Percentiles rank a stretch among this genome's conserved stretches.
phyloP scores from a whole-genome alignment of 2,329 filamentous ascomycete genomes.

The Grosmannia serpens region DNA sequence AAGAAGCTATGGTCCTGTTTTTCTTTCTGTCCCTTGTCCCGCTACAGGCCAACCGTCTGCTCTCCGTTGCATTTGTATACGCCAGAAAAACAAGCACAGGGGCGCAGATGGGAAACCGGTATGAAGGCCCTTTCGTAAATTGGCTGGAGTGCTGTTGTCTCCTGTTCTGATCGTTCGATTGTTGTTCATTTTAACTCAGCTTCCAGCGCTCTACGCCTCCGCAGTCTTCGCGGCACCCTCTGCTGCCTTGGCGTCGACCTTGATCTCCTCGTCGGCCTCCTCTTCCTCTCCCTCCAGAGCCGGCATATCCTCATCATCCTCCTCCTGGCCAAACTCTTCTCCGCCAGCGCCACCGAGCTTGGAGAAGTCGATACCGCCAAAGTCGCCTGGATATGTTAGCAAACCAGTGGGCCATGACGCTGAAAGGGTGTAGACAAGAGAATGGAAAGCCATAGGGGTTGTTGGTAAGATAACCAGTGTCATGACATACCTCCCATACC shows the following conservation, averaged over 20 bases:
- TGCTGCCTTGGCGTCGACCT: conserved; percentile 16
- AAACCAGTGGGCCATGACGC: background rate
- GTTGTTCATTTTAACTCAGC: background rate
- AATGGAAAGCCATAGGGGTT: too few relatives aligned
- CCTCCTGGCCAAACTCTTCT: conserved; percentile 26
- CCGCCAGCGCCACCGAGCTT: conserved; percentile 61
- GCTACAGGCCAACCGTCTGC: background rate
- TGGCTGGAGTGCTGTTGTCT: background rate
- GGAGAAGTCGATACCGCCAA: conserved; percentile 86
- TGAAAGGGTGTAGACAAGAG: background rate
- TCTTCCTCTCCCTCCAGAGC: conserved; percentile 50
- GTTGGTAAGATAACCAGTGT: background rate
- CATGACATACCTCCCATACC: conserved; percentile 12
- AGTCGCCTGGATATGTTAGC: conserved; percentile 37
- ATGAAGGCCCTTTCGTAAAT: background rate
- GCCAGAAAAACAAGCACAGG: background rate
- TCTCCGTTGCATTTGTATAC: background rate
- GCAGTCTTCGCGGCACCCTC: background rate
- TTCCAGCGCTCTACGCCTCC: background rate
- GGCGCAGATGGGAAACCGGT: background rate
- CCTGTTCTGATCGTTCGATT: background rate
- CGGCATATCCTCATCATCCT: conserved; percentile 69
- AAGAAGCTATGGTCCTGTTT: background rate
- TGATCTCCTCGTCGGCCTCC: conserved; percentile 26
- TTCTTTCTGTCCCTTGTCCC: background rate